Evolutionary conservation across 2,329 filamentous ascomycete species (phyloP).

Genomic region (Hawksworthiomyces lignivorus): DNA sequence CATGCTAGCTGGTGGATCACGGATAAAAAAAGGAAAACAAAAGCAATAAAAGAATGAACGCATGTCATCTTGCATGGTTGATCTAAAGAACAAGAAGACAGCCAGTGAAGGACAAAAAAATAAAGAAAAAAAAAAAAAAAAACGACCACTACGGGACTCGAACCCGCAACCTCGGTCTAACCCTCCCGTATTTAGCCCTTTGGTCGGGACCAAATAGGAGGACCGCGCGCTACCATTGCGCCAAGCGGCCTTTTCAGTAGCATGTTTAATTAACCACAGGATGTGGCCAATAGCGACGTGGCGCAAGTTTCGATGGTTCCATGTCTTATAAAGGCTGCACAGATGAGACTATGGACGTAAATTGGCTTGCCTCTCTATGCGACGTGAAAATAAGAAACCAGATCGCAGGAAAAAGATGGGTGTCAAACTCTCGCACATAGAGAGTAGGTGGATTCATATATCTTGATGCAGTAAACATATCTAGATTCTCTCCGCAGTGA

Average conservation of each 20-base stretch:
- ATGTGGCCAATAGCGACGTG: constrained; percentile 15
- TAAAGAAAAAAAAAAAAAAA: constrained; percentile 7
- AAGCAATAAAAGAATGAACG: background rate
- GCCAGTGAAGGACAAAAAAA: background rate
- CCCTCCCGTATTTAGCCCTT: constrained; percentile 11
- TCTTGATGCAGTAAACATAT: too few species aligned
- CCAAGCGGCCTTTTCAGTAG: constrained; percentile 17
- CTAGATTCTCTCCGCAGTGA: too few species aligned
- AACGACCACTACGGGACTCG: constrained; percentile 20
- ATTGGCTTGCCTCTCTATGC: too few species aligned
- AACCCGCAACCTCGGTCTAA: constrained; percentile 21
- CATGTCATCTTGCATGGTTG: background rate
- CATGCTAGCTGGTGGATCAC: too few species aligned
- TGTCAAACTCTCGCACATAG: too few species aligned
- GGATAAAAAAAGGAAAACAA: background rate
- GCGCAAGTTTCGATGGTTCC: background rate
- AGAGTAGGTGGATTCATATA: too few species aligned
- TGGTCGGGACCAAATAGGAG: constrained; percentile 17
- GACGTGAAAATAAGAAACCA: background rate
- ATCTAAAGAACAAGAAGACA: background rate
- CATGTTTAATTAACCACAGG: background rate
- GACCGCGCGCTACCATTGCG: constrained; percentile 21
- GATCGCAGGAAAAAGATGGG: too few species aligned
- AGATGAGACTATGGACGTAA: too few species aligned
- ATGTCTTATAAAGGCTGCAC: constrained; percentile 14